Base-by-base conservation (phyloP, 1,139 yeast genomes). In the Magnusiomyces paraingens region DNA sequence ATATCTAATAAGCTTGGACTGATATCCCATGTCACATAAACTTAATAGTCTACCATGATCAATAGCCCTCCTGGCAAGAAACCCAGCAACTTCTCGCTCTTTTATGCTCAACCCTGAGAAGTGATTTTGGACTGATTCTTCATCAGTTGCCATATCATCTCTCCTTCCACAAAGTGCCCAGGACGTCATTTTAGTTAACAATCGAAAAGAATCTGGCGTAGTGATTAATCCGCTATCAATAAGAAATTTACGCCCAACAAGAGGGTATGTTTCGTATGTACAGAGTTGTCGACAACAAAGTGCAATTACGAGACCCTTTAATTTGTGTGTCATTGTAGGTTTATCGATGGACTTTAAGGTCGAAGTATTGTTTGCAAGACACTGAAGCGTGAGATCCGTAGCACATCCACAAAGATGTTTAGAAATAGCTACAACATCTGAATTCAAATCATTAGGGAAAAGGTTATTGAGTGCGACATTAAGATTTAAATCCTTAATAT, bases 261-360 rank as follows among this genome's bases (percentile, higher is more conserved):
- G 61, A 47, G 57, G 86, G 75, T 66, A 80, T 71, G 53, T 80
- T 73, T 62, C 84, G 64, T 47, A 85, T 63, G 67, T 78, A 64
- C 97, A 90, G n/a, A 84, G 83, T 65, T 90, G 97, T 57, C 97
- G 76, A 68, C 97, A 90, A 64, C 97, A 90, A 87, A 90, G 83
- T n/a, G 97, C 97, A 47, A 90, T 87, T 46, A 86, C 70, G 56
- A 86, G 67, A 0, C 94, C 95, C 1, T 71, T 68, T 52, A 82
- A 59, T 29, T 46, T 26, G 11, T 26, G 38, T n/a, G 32, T 4
- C 8, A 4, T 26, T 14, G 52, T 67, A 22, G 57, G 54, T 45
- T 47, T 50, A 46, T 36, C 52, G 21, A 38, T 45, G 5, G 32
- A 4, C 61, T 45, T 58, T 58, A 55, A 14, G 62, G 52, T 2